These are phyloP conservation scores for Clonostachys byssicola DNA, from an alignment of 2,329 filamentous ascomycete species.

Conservation along the genomic window DNA sequence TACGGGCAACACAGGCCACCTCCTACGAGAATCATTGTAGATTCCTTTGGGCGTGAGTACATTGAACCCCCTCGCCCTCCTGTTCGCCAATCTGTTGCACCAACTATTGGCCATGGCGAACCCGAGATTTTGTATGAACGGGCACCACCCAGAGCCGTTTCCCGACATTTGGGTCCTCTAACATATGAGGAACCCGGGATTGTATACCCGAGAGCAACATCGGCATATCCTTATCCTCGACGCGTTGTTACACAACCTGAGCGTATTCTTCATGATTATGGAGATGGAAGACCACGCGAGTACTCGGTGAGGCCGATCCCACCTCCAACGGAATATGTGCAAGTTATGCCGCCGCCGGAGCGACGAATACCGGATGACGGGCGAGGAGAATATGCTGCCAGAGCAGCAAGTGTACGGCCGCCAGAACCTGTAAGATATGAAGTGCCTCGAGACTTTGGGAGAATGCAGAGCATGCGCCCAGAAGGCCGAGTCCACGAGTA, in stretches of 20 bases:
- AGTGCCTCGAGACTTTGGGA: constrained; percentile 32
- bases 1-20: constrained; percentile 46
- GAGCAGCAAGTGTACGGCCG: constrained; percentile 57
- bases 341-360: constrained; percentile 35
- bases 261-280: constrained; percentile 43
- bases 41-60: constrained; percentile 81
- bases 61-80: constrained; percentile 45
- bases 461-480: constrained; percentile 37
- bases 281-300: constrained; percentile 53
- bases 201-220: constrained; percentile 46
- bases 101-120: constrained; percentile 38
- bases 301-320: constrained; percentile 46
- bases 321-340: constrained; percentile 39
- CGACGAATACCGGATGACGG: constrained; percentile 17
- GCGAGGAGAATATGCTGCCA: constrained; percentile 40
- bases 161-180: constrained; percentile 41
- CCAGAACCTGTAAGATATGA: constrained; percentile 37
- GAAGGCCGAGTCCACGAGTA: constrained; percentile 22
- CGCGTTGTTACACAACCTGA: constrained; percentile 62
- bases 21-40: constrained; percentile 68
- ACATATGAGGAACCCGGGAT: constrained; percentile 44
- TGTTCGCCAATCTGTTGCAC: constrained; percentile 48
- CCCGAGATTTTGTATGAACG: constrained; percentile 64
- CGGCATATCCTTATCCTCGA: constrained; percentile 42
- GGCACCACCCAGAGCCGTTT: constrained; percentile 43